A percentile compares a stretch with the other conserved stretches of the same genome.
These are phyloP conservation scores for Golovinomyces cichoracearum DNA, from an alignment of 2,329 filamentous ascomycete species.

Conservation along the genomic window DNA sequence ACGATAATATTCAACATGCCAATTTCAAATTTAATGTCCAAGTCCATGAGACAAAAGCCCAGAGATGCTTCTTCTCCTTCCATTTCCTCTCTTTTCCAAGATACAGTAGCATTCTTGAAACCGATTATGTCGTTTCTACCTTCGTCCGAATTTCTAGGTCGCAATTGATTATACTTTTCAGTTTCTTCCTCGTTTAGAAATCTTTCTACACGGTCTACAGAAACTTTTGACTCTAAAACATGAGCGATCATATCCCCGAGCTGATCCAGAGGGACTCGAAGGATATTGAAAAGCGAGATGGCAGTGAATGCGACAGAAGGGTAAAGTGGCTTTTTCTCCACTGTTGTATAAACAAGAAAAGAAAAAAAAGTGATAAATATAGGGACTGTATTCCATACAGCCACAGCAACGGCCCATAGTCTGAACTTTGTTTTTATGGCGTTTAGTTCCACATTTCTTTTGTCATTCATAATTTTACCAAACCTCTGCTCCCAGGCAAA, in stretches of 20 bases:
- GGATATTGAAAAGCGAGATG: constrained; percentile 79
- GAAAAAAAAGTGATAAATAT: constrained; percentile 90
- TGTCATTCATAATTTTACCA: constrained; percentile 63
- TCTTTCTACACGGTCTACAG: constrained; percentile 83
- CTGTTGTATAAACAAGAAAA: constrained; percentile 72
- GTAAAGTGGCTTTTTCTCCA: constrained; percentile 70
- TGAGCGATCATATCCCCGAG: constrained; percentile 97
- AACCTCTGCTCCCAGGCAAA: constrained; percentile 97
- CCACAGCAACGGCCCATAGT: constrained; percentile 74
- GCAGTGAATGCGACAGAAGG: constrained; percentile 90
- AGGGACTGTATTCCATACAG: constrained; percentile 88
- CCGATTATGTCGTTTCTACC: constrained; percentile 52
- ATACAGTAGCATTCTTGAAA: constrained; percentile 60
- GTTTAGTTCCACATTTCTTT: constrained; percentile 51
- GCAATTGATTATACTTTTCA: constrained; percentile 73
- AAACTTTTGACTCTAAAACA: constrained; percentile 91
- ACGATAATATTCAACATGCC: constrained; percentile 80
- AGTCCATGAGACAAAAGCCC: constrained; percentile 57
- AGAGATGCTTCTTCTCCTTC: constrained; percentile 35
- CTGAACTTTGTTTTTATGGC: constrained; percentile 62
- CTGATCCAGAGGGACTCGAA: constrained; percentile 81
- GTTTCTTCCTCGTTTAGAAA: constrained; percentile 87
- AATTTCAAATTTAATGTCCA: constrained; percentile 59
- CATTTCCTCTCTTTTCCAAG: constrained; percentile 55
- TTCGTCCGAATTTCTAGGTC: constrained; percentile 40